These are phyloP conservation scores for Raphidocelis subcapitata DNA, from an alignment of 139 green algal species.

Conservation along the genomic window DNA sequence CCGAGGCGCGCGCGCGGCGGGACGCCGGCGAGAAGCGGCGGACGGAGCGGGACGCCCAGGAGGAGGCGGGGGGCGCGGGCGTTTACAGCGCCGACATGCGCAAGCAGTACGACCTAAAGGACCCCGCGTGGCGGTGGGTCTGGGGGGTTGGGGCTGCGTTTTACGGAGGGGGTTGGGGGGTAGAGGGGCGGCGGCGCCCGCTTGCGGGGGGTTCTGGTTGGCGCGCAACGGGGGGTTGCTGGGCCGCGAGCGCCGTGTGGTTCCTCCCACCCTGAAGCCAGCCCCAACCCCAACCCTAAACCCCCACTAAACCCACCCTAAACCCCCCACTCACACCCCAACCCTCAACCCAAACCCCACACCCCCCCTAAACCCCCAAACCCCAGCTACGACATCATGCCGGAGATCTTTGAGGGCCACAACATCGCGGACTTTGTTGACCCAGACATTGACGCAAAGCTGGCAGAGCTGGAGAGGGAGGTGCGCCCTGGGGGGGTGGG, in stretches of 20 bases:
- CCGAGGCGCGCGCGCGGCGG: slow-evolving; percentile 50
- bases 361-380: no score
- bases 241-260: no score
- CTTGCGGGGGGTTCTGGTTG: no score
- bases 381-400: slow-evolving; percentile 98
- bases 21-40: slow-evolving; percentile 42
- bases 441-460: slow-evolving; percentile 92
- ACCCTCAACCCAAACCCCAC: no score
- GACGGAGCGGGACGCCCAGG: slow-evolving; percentile 82
- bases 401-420: slow-evolving; percentile 95
- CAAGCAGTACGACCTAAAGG: slow-evolving; percentile 86
- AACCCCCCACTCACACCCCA: slow-evolving; percentile 85
- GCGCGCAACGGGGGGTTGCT: no score
- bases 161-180: no score
- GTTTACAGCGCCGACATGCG: slow-evolving; percentile 91
- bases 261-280: no score
- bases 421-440: slow-evolving; percentile 98
- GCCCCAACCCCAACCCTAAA: no score
- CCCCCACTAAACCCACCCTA: no score
- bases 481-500: no score
- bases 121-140: slow-evolving; percentile 50
- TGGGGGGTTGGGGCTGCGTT: no score
- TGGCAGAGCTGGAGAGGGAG: slow-evolving; percentile 95
- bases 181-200: no score
- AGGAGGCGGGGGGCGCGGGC: slow-evolving; percentile 91